phyloP scores from a whole-genome alignment of 208 protist species.

The Acanthamoeba healyi region DNA sequence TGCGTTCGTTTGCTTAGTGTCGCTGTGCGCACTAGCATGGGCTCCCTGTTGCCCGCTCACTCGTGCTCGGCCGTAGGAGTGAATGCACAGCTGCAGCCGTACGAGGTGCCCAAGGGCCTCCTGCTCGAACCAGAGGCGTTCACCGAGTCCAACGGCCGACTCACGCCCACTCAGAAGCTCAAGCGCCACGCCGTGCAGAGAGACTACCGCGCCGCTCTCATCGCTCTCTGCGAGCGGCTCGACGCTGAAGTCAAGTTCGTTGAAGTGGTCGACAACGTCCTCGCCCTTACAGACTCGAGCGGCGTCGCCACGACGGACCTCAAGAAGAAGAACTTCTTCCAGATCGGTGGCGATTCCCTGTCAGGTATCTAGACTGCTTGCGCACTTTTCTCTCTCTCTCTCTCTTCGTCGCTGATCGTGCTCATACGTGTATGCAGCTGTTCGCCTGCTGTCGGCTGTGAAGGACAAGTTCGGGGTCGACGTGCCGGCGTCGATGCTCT shows the following conservation, averaged over 20 bases:
- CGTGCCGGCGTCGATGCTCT: conserved; percentile 30
- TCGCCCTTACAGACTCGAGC: too few relatives aligned
- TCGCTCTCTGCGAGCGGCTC: neutral
- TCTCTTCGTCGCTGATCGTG: too few relatives aligned
- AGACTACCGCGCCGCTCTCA: neutral
- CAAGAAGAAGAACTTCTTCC: too few relatives aligned
- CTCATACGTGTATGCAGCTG: neutral
- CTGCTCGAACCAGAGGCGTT: conserved; percentile 83
- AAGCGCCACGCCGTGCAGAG: conserved; percentile 47
- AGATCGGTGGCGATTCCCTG: too few relatives aligned
- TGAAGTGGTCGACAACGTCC: neutral
- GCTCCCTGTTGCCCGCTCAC: too few relatives aligned
- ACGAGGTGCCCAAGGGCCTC: conserved; percentile 79
- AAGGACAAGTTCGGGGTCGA: conserved; percentile 50
- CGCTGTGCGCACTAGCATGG: too few relatives aligned
- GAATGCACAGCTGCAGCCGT: neutral
- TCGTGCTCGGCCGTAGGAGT: too few relatives aligned
- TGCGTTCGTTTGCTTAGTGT: too few relatives aligned
- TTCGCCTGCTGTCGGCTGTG: conserved; percentile 25
- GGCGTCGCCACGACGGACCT: too few relatives aligned
- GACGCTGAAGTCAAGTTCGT: neutral
- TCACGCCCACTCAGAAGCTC: conserved; percentile 93
- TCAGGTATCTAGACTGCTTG: too few relatives aligned
- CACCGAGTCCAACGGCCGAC: conserved; percentile 86
- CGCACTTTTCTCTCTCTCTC: too few relatives aligned